Evolutionary conservation across 768 basidiomycete species (phyloP), one percentile per base, ranked within the genome.

Genomic region (Mycena sanguinolenta): DNA sequence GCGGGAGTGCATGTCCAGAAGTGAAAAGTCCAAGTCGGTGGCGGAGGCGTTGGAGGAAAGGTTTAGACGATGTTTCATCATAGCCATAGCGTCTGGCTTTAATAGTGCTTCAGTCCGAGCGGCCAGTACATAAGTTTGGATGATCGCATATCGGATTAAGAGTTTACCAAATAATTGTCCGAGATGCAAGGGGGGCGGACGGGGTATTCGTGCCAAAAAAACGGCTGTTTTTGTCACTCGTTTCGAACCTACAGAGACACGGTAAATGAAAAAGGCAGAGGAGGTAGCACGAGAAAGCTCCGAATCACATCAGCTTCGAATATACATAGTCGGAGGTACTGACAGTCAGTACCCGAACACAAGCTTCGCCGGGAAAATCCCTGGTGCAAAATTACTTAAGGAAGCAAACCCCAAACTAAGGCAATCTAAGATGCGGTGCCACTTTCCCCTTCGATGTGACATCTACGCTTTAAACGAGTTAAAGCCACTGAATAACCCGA

Each of bases 101-200:
- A 72, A 68, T 68, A 67, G 66, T 53, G 39, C 65, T 65, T 30
- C 39, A 58, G 42, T 36, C 49, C 49, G 36, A 54, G 59, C 52
- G 58, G 55, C 65, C 59, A 70, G 57, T 70, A 71, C 70, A 58
- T 71, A 71, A 71, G 57, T 71, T 61, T 70, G 69, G 46, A 58
- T 49, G 54, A 50, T 52, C 58, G 28, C 36, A 65, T 39, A 39
- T 70, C 65, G 70, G 46, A 66, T 66, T 66, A 60, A 69, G 58
- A 67, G 63, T 57, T 73, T 73, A 73, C 72, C 64, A 73, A 69
- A 73, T 73, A 69, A 73, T 73, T 73, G 66, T 39, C 67, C 71
- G 67, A 69, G 69, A 70, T 65, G 34, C 44, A 72, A 62, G 63
- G 71, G 42, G n/a, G 61, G 63, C 57, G 57, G 52, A 27, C 65